Evolutionary conservation across 768 basidiomycete genomes (phyloP), one percentile per base, ranked within the genome.

Genomic region (Steccherinum ochraceum): DNA sequence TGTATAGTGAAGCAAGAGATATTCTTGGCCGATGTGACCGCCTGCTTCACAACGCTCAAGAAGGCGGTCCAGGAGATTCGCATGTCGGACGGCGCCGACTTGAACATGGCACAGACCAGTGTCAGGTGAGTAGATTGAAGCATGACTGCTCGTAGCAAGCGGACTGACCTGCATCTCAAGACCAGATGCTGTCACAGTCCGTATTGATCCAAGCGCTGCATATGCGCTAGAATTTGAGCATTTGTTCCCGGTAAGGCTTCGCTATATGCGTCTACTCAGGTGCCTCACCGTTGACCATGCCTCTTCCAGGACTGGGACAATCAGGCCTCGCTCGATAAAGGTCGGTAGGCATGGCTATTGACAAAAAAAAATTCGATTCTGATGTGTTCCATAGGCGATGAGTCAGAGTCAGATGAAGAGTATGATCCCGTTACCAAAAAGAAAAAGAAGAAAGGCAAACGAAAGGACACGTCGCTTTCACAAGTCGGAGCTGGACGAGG

Each of bases 1-100:
- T 50, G 26, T 52, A 19, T 45, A 91, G 89, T 89, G 56, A 91
- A 91, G 64, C 85, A 91, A 69, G 89, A 92, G 41, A 81, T 90
- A 4, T 85, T 94, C 56, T 68, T 86, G 59, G 74, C 79, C 16
- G 93, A 95, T 64, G 88, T 93, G 27, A 84, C 81, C 26, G 77
- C 74, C 18, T 92, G 89, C 60, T 89, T 86, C 56, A 72, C 81
- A 35, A 76, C 84, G 11, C 72, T 95, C 43, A 91, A 89, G 70
- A 88, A 88, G 61, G 79, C 86, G 3, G 78, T 90, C 30, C 76
- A 84, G 55, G 84, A 93, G 50, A 57, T 86, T 55, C 76, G 77
- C 49, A 53, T 70, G 35, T 61, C 73, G 12, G 67, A 67, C 41
- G 78, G 77, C 46, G 73, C 70, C 7, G 75, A 82, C 27, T 70